These are phyloP conservation scores for Xylariaceae sp. DNA, from an alignment of 2,329 filamentous ascomycete species.

Conservation along the genomic window DNA sequence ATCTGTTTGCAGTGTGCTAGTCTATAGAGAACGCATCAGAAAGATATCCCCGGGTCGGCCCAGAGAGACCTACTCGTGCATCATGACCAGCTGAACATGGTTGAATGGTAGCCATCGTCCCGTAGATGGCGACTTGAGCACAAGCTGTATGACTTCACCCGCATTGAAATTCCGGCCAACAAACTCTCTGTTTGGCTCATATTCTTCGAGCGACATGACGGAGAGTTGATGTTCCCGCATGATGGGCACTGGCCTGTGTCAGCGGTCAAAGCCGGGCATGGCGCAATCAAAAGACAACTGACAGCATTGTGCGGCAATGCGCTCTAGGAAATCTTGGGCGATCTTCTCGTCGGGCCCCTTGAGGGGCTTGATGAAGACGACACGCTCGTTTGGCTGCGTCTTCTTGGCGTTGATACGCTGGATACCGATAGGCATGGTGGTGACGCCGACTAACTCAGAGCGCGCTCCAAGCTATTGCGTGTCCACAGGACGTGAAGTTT, in stretches of 20 bases:
- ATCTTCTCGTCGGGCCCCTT: conserved; percentile 57
- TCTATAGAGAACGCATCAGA: conserved; percentile 22
- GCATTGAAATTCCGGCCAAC: conserved; percentile 88
- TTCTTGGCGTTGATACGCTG: conserved; percentile 72
- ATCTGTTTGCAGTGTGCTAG: conserved; percentile 86
- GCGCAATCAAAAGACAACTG: conserved; percentile 19
- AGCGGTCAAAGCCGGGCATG: conserved; percentile 3
- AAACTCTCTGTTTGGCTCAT: conserved; percentile 76
- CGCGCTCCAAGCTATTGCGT: no score
- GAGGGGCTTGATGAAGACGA: conserved; percentile 82
- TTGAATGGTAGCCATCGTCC: conserved; percentile 74
- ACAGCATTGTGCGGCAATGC: conserved; percentile 77
- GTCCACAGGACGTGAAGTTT: no score
- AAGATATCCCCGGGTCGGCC: background rate
- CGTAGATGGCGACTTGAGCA: conserved; percentile 62
- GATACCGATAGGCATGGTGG: conserved; percentile 71
- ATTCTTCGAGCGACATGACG: conserved; percentile 73
- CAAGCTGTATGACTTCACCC: conserved; percentile 81
- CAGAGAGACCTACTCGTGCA: conserved; percentile 61
- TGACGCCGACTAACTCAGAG: no score
- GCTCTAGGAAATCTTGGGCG: conserved; percentile 67
- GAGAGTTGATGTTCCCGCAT: conserved; percentile 63
- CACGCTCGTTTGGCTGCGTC: conserved; percentile 70
- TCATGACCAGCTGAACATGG: conserved; percentile 93
- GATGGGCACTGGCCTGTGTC: conserved; percentile 51